Conservation (phyloP, 139 green algal species). For the Nannochloris sp. region DNA sequence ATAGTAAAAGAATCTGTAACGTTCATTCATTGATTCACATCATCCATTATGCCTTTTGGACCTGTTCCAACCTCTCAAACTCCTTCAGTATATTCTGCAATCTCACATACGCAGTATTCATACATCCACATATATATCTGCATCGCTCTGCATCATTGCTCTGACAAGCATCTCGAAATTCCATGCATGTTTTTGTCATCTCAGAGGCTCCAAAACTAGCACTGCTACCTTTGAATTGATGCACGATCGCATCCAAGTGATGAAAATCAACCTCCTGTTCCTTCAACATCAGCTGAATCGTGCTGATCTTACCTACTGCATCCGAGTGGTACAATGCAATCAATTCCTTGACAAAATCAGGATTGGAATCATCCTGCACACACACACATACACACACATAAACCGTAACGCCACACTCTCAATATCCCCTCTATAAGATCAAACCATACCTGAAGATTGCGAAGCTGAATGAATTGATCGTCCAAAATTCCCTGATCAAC, state of each 20-base stretch:
- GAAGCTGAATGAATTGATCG: constrained; percentile 77
- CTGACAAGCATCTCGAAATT: constrained; percentile 55
- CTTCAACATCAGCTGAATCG: neutral
- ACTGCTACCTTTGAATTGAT: constrained; percentile 83
- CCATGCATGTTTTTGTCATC: constrained; percentile 49
- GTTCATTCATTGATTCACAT: constrained; percentile 5
- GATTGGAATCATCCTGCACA: constrained; percentile 71
- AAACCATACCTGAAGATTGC: constrained; percentile 40
- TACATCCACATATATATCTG: constrained; percentile 26
- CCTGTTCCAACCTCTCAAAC: constrained; percentile 54
- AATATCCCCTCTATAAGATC: neutral
- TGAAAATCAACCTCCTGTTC: constrained; percentile 31
- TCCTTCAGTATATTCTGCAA: constrained; percentile 43
- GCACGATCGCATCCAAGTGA: constrained; percentile 66
- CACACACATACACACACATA: neutral
- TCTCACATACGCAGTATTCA: constrained; percentile 21
- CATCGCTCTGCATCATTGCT: constrained; percentile 19
- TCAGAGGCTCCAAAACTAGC: constrained; percentile 44
- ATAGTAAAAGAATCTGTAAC: neutral
- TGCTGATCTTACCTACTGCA: constrained; percentile 27
- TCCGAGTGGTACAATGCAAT: constrained; percentile 79
- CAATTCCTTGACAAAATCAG: constrained; percentile 69
- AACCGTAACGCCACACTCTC: neutral
- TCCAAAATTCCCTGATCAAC: constrained; percentile 47
- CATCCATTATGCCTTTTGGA: constrained; percentile 28